phyloP scores from a whole-genome alignment of 306 rosid species.

The Rosa lucieae region DNA sequence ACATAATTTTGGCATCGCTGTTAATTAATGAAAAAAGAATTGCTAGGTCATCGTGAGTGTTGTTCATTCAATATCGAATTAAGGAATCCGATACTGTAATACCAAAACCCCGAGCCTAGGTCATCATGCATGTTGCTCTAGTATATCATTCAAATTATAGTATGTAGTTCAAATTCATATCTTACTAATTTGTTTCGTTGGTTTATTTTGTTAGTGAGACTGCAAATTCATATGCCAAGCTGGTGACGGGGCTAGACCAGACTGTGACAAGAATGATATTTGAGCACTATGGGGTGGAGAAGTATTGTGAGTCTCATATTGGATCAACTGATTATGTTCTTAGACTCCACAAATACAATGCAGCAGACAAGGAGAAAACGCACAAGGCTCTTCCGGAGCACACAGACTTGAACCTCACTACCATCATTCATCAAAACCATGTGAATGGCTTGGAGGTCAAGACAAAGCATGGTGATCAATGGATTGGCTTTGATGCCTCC shows the following conservation, averaged over 20 bases:
- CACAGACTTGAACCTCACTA: slow-evolving; percentile 10
- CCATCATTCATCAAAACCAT: slow-evolving; percentile 18
- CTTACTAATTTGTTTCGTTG: not conserved
- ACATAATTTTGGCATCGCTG: no score
- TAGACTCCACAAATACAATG: not conserved
- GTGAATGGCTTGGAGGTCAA: slow-evolving; percentile 24
- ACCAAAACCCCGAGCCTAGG: not conserved
- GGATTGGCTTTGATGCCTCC: slow-evolving; percentile 19
- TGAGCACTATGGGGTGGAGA: slow-evolving; percentile 16
- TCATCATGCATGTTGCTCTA: not conserved
- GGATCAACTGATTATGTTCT: not conserved
- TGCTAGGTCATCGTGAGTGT: no score
- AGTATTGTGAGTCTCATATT: not conserved
- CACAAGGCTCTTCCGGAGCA: slow-evolving; percentile 16
- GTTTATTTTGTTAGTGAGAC: slow-evolving; percentile 12
- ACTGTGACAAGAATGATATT: slow-evolving; percentile 25
- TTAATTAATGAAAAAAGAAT: no score
- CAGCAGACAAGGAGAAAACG: not conserved
- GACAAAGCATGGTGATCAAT: slow-evolving; percentile 15
- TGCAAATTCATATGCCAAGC: slow-evolving; percentile 3
- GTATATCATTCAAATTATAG: not conserved
- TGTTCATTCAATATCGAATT: not conserved
- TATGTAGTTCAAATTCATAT: not conserved
- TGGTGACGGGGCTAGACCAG: slow-evolving; percentile 9
- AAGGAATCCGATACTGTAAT: not conserved